Evolutionary conservation across 2,329 filamentous ascomycete species (phyloP).

Genomic region (Hymenoscyphus occultus): DNA sequence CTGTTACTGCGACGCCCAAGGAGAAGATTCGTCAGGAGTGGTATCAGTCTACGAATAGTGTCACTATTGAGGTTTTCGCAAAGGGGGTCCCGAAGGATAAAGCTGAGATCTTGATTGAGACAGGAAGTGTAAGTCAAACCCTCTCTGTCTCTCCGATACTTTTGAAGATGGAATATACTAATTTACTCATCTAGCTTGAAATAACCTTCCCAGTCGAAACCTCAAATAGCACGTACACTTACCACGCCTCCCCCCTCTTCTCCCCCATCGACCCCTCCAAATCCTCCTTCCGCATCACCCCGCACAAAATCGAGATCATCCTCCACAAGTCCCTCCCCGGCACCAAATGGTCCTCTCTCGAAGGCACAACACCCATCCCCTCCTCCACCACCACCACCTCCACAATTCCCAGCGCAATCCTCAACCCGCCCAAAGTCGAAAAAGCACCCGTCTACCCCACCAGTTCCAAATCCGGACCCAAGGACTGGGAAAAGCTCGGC

Average conservation of each 20-base stretch:
- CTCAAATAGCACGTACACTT: slow-evolving; percentile 52
- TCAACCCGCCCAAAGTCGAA: slow-evolving; percentile 19
- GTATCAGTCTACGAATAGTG: slow-evolving; percentile 61
- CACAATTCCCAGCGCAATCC: slow-evolving; percentile 21
- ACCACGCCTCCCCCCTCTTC: slow-evolving; percentile 64
- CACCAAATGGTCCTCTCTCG: slow-evolving; percentile 30
- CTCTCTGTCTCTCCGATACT: slow-evolving; percentile 7
- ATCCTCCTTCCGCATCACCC: slow-evolving; percentile 63
- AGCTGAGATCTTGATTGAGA: slow-evolving; percentile 44
- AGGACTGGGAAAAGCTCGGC: slow-evolving; percentile 86
- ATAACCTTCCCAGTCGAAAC: slow-evolving; percentile 57
- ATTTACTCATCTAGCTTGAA: slow-evolving; percentile 41
- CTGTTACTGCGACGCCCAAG: slow-evolving; percentile 41
- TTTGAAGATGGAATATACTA: slow-evolving; percentile 23
- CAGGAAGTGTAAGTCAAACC: slow-evolving; percentile 22
- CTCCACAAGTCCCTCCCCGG: slow-evolving; percentile 65
- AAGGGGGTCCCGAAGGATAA: slow-evolving; percentile 61
- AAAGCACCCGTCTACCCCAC: slow-evolving; percentile 71
- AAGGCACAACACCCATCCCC: slow-evolving; percentile 28
- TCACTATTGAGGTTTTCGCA: slow-evolving; percentile 63
- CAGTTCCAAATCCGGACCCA: slow-evolving; percentile 77
- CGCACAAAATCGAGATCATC: slow-evolving; percentile 76
- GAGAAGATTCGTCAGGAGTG: slow-evolving; percentile 66
- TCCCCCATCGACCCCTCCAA: slow-evolving; percentile 58
- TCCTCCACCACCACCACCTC: slow-evolving; percentile 9